Conservation (phyloP, 2,329 filamentous ascomycete genomes). For the Parascedosporium putredinis region DNA sequence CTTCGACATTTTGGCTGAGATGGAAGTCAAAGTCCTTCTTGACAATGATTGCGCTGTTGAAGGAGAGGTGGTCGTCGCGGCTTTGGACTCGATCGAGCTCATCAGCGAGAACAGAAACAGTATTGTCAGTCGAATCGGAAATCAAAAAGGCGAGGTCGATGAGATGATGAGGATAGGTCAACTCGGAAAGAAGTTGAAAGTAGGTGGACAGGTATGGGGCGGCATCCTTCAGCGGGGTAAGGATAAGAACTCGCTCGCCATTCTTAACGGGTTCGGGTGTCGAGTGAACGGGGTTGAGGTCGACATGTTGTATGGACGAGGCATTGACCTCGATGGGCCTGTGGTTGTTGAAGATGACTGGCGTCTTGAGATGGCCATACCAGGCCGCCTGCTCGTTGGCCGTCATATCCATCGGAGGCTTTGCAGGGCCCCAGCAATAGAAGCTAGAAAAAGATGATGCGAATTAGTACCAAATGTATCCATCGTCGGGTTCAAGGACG, state of each 20-base stretch:
- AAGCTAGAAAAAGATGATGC: slow-evolving; percentile 49
- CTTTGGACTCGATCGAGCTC: slow-evolving; percentile 86
- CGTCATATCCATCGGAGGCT: slow-evolving; percentile 93
- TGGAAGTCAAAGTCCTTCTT: slow-evolving; percentile 81
- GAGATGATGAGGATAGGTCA: slow-evolving; percentile 88
- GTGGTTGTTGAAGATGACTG: slow-evolving; percentile 94
- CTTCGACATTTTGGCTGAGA: slow-evolving; percentile 67
- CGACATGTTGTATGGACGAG: slow-evolving; percentile 63
- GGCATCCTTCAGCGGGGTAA: slow-evolving; percentile 89
- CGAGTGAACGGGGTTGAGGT: slow-evolving; percentile 78
- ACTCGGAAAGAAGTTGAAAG: slow-evolving; percentile 81
- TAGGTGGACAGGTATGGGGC: slow-evolving; percentile 73
- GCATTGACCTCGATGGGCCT: slow-evolving; percentile 76
- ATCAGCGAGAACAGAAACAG: slow-evolving; percentile 70
- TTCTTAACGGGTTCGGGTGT: slow-evolving; percentile 69
- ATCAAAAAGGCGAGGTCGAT: slow-evolving; percentile 95
- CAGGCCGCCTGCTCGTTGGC: slow-evolving; percentile 83
- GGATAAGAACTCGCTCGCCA: slow-evolving; percentile 78
- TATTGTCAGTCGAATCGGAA: slow-evolving; percentile 85
- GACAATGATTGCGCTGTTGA: slow-evolving; percentile 74
- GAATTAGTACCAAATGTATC: neutral
- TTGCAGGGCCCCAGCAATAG: slow-evolving; percentile 92
- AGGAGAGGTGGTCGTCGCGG: slow-evolving; percentile 67
- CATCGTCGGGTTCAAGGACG: no score
- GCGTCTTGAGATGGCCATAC: slow-evolving; percentile 80